phyloP scores from a whole-genome alignment of 208 protist species.

The Kentomonas sorsogonicus region DNA sequence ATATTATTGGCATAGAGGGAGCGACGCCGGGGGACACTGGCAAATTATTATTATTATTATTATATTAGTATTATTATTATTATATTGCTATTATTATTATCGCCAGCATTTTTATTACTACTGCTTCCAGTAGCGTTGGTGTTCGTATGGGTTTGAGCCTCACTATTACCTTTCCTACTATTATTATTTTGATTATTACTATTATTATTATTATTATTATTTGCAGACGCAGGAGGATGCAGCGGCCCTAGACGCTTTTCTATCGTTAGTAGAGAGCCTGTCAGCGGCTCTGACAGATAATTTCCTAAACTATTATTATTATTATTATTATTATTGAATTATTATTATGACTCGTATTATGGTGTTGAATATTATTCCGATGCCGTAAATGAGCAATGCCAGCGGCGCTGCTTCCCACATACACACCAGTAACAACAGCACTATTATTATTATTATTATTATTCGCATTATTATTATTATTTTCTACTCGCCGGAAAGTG shows the following conservation, averaged over 20 bases:
- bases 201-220: constrained; percentile 3
- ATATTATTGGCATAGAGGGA: background rate
- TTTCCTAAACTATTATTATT: background rate
- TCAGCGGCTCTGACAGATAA: no score
- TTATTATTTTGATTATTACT: constrained; percentile 8
- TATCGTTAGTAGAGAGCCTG: no score
- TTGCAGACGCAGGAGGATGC: constrained; percentile 14
- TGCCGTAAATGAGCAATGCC: no score
- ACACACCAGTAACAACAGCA: background rate
- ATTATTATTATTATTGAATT: constrained; percentile 2
- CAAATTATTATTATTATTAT: constrained; percentile 6
- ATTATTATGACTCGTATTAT: constrained; percentile 8
- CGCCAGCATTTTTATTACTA: no score
- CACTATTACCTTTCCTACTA: background rate
- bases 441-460: constrained; percentile 12
- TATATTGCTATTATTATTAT: background rate
- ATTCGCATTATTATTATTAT: constrained; percentile 3
- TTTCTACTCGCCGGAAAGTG: background rate
- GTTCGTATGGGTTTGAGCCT: constrained; percentile 3
- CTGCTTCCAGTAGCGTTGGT: no score
- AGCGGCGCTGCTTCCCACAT: no score
- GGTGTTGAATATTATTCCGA: background rate
- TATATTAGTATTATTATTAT: constrained; percentile 9
- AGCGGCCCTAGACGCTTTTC: background rate
- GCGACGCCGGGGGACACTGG: background rate